A percentile compares a stretch with the other conserved stretches of the same genome.
phyloP scores from a whole-genome alignment of 176 grass and related monocot genomes.

The Triticum turgidum region DNA sequence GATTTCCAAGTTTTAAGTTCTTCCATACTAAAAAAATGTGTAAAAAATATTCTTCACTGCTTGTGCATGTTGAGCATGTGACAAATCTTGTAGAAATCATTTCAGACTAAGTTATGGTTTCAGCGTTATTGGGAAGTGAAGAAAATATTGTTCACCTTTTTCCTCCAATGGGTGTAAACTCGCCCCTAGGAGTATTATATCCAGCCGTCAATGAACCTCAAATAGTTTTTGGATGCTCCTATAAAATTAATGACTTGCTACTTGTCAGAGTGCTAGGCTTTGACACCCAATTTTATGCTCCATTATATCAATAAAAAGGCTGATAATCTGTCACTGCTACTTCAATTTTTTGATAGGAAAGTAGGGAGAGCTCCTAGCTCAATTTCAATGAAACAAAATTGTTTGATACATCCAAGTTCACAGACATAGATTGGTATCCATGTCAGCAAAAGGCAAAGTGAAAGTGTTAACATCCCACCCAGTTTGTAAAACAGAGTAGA shows the following conservation, averaged over 20 bases:
- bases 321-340: not conserved
- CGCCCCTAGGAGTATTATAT: not conserved
- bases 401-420: not conserved
- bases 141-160: not conserved
- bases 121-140: not conserved
- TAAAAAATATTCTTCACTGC: not conserved
- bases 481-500: not conserved
- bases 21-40: not conserved
- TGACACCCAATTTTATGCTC: not conserved
- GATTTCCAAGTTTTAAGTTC: not conserved
- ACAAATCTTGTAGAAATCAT: not conserved
- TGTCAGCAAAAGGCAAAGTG: not conserved
- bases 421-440: not conserved
- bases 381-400: not conserved
- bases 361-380: not conserved
- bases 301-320: not conserved
- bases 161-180: not conserved
- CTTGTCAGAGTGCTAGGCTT: no score
- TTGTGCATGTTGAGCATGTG: not conserved
- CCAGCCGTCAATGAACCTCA: not conserved
- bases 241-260: not conserved
- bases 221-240: not conserved
- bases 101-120: not conserved
- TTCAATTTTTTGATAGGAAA: not conserved
- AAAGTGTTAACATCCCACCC: not conserved